Evolutionary conservation across 768 basidiomycete genomes (phyloP), one percentile per base, ranked within the genome.

Genomic region (Tricholoma furcatifolium): DNA sequence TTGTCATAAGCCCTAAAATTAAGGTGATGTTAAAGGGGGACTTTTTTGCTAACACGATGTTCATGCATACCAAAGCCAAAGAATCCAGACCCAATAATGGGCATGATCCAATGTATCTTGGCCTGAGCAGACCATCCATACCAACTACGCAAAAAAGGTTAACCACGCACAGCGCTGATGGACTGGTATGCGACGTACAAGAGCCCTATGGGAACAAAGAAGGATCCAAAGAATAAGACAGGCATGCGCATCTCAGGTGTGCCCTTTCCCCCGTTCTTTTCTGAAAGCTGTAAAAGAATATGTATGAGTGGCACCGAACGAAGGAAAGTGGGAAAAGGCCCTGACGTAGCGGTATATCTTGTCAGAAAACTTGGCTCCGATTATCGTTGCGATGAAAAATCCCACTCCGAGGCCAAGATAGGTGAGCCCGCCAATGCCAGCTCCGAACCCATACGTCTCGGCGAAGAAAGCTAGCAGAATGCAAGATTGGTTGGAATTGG

Each of bases 111-210:
- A 60, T 89, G 86, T 0, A 80, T 53, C 47, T 68, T 69, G 0
- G 80, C 80, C 56, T 87, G 72, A 3, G 87, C 88, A 17, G 87
- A 86, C 88, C 88, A 90, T 14, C 88, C 88, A 60, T 87, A 90
- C 88, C 88, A 87, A 60, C 77, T 78, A 15, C 23, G 20, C 6
- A 20, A n/a, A 4, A 2, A 10, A 18, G 40, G 12, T 34, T 30
- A 30, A 30, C 31, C 10, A 38, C 42, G 42, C 27, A 27, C 14
- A 51, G 44, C 21, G 2, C 6, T n/a, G 11, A 7, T 21, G 53
- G n/a, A 9, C 74, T 50, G 6, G 21, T 48, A 44, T 32, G 21
- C 15, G 18, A 71, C 84, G 62, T 61, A 86, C 85, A 87, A 77
- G 14, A 88, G 65, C 12, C 87, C 88, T 47, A 88, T 67, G 1